Conservation (phyloP, 2,329 filamentous ascomycete genomes). For the Phialophora macrospora region DNA sequence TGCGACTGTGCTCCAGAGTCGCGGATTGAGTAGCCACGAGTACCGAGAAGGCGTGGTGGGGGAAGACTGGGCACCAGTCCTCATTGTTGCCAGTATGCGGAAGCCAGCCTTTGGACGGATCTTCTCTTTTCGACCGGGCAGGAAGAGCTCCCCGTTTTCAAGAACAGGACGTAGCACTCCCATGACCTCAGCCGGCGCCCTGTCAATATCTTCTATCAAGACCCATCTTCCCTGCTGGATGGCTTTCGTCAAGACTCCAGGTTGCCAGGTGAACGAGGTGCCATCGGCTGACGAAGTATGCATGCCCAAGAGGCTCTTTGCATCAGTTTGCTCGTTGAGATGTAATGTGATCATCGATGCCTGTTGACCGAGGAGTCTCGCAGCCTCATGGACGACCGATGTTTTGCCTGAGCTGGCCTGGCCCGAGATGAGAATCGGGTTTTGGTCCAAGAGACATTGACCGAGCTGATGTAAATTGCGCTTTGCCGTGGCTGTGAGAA, state of each 20-base stretch:
- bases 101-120: conserved; percentile 84
- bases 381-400: conserved; percentile 78
- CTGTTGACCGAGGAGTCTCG: conserved; percentile 76
- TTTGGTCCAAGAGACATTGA: conserved; percentile 65
- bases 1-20: conserved; percentile 82
- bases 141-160: conserved; percentile 86
- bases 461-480: conserved; percentile 74
- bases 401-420: conserved; percentile 90
- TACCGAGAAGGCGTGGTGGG: conserved; percentile 71
- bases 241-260: conserved; percentile 90
- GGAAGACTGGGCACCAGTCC: conserved; percentile 68
- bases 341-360: conserved; percentile 89
- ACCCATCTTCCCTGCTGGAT: conserved; percentile 96
- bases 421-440: conserved; percentile 80
- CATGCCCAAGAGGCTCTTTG: conserved; percentile 91
- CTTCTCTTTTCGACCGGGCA: conserved; percentile 85
- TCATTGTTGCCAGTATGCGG: conserved; percentile 87
- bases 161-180: conserved; percentile 91
- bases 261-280: conserved; percentile 88
- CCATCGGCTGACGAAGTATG: conserved; percentile 88
- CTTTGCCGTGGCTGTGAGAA: conserved; percentile 74
- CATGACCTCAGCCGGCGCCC: conserved; percentile 91
- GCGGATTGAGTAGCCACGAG: conserved; percentile 43
- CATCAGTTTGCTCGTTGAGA: conserved; percentile 96
- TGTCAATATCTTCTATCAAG: conserved; percentile 93